phyloP scores from a whole-genome alignment of 345 rosid genomes.

The Eucalyptus marginata region DNA sequence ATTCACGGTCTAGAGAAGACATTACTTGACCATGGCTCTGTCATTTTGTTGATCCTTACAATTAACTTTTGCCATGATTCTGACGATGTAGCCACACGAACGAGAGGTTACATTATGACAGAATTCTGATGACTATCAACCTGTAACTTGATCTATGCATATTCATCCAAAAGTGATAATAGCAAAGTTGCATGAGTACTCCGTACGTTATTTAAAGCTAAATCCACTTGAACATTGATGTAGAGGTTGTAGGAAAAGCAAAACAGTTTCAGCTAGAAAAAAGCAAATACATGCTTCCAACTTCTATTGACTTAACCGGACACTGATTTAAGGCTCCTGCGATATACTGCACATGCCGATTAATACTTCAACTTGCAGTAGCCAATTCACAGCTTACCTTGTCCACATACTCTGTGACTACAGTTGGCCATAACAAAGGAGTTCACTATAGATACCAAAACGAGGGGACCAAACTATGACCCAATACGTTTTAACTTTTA shows the following conservation, averaged over 20 bases:
- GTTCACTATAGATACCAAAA: neutral
- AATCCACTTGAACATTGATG: neutral
- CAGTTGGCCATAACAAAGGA: neutral
- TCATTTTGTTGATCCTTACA: neutral
- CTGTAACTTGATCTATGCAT: neutral
- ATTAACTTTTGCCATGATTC: neutral
- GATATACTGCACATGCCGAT: accelerated
- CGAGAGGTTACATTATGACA: neutral
- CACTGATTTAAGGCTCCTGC: neutral
- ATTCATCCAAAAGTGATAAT: neutral
- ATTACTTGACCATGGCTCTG: neutral
- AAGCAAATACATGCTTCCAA: neutral
- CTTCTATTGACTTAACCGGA: neutral
- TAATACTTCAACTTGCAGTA: neutral
- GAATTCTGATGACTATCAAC: neutral
- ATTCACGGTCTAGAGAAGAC: neutral
- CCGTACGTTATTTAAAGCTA: neutral
- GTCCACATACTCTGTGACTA: neutral
- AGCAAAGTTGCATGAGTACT: neutral
- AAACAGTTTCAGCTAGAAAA: neutral
- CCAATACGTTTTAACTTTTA: neutral
- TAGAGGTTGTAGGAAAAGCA: neutral
- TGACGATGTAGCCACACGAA: neutral
- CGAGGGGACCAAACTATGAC: neutral
- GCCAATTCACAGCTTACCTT: neutral